phyloP scores from a whole-genome alignment of 192 early-diverging fungal genomes.

The Coemansia sp. region DNA sequence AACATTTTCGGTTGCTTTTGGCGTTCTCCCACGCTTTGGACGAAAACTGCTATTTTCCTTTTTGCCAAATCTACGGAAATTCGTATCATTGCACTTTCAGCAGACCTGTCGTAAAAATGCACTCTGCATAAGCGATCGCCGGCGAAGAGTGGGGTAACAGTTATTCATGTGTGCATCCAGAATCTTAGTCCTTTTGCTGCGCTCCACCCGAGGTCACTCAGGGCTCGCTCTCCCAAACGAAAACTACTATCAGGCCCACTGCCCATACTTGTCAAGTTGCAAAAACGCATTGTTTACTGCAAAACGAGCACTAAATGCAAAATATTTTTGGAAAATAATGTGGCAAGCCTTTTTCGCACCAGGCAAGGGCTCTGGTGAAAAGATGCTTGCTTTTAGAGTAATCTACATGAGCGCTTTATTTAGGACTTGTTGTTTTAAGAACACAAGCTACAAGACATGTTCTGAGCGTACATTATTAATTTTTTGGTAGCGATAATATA shows the following conservation, averaged over 20 bases:
- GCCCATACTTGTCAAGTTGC: not conserved
- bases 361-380: not conserved
- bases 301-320: not conserved
- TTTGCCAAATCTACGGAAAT: not conserved
- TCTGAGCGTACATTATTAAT: conserved; percentile 28
- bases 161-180: not conserved
- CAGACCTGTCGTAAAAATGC: not conserved
- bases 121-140: not conserved
- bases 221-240: not conserved
- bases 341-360: not conserved
- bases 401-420: conserved; percentile 18
- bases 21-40: not conserved
- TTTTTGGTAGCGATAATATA: not conserved
- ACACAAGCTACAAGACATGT: conserved; percentile 34
- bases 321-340: not conserved
- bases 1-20: too few relatives aligned
- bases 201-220: not conserved
- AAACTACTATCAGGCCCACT: not conserved
- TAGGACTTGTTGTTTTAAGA: conserved; percentile 31
- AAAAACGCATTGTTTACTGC: not conserved
- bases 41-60: not conserved
- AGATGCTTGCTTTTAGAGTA: not conserved
- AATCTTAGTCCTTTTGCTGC: too few relatives aligned
- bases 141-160: not conserved
- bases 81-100: not conserved